phyloP scores from a whole-genome alignment of 1,284 basidiomycete species.

The Apiotrichum akiyoshidainum region DNA sequence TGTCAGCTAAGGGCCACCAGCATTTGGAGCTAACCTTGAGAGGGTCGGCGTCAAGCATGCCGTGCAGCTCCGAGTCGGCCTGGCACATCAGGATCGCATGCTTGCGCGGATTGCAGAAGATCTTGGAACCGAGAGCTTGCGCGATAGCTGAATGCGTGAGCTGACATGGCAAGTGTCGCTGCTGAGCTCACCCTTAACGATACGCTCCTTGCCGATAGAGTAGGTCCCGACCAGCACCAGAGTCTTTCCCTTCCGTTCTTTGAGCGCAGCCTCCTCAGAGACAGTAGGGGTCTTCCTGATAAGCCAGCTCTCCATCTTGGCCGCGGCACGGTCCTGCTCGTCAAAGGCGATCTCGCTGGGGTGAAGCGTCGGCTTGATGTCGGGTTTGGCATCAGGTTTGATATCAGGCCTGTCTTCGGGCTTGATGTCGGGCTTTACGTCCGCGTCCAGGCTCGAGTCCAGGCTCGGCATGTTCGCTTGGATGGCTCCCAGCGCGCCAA shows the following conservation, averaged over 20 bases:
- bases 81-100: slow-evolving; percentile 74
- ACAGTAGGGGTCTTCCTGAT: slow-evolving; percentile 35
- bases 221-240: slow-evolving; percentile 94
- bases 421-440: slow-evolving; percentile 1
- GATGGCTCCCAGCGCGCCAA: slow-evolving; percentile 41
- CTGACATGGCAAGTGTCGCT: neutral
- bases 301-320: slow-evolving; percentile 53
- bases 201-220: slow-evolving; percentile 93
- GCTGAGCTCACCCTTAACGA: slow-evolving; percentile 72
- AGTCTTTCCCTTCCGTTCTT: slow-evolving; percentile 43
- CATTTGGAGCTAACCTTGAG: slow-evolving; percentile 50
- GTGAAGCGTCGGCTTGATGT: slow-evolving; percentile 1
- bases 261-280: slow-evolving; percentile 23
- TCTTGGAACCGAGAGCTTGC: slow-evolving; percentile 71
- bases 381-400: slow-evolving; percentile 8
- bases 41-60: slow-evolving; percentile 74
- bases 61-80: slow-evolving; percentile 74
- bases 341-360: slow-evolving; percentile 9
- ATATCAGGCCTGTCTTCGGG: slow-evolving; percentile 10
- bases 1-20: neutral
- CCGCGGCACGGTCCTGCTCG: slow-evolving; percentile 33
- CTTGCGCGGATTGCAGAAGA: slow-evolving; percentile 86
- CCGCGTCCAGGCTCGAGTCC: slow-evolving; percentile 33
- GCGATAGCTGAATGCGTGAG: slow-evolving; percentile 65
- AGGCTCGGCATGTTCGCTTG: slow-evolving; percentile 28